Conservation (phyloP, 2,329 filamentous ascomycete genomes). For the Cytospora chrysosperma region DNA sequence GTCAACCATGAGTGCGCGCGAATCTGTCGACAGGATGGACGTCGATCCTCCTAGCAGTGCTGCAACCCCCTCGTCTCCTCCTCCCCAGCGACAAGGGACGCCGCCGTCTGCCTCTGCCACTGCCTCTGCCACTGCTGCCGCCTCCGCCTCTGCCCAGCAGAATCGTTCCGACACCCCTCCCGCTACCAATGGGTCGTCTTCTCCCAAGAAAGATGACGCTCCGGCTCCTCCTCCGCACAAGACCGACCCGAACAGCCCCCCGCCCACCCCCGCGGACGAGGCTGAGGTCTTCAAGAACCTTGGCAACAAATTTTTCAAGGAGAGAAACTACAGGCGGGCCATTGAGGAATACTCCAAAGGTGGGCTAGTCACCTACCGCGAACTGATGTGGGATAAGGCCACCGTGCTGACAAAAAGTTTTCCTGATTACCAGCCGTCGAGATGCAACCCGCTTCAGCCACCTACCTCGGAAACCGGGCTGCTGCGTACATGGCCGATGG, state of each 20-base stretch:
- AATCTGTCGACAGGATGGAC: constrained; percentile 62
- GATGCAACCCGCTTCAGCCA: constrained; percentile 78
- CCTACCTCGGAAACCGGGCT: constrained; percentile 91
- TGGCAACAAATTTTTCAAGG: constrained; percentile 97
- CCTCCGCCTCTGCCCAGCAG: constrained; percentile 34
- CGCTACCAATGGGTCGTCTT: constrained; percentile 47
- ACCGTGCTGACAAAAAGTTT: constrained; percentile 17
- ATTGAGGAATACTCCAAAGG: constrained; percentile 95
- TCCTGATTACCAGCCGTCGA: constrained; percentile 68
- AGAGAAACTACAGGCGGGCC: constrained; percentile 82
- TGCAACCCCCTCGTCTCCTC: constrained; percentile 53
- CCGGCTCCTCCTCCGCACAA: constrained; percentile 73
- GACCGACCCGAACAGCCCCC: constrained; percentile 60
- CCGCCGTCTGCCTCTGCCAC: constrained; percentile 34
- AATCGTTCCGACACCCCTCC: constrained; percentile 50
- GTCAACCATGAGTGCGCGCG: constrained; percentile 60
- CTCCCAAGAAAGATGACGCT: constrained; percentile 46
- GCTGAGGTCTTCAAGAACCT: constrained; percentile 89
- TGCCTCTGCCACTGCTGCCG: constrained; percentile 34
- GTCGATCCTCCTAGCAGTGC: constrained; percentile 58
- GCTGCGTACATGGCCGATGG: constrained; percentile 90
- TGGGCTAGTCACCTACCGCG: constrained; percentile 37
- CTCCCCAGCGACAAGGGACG: constrained; percentile 46
- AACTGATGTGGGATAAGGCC: constrained; percentile 16
- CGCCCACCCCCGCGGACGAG: constrained; percentile 61